Base-by-base conservation (phyloP, 345 rosid genomes). In the Nephelium lappaceum region DNA sequence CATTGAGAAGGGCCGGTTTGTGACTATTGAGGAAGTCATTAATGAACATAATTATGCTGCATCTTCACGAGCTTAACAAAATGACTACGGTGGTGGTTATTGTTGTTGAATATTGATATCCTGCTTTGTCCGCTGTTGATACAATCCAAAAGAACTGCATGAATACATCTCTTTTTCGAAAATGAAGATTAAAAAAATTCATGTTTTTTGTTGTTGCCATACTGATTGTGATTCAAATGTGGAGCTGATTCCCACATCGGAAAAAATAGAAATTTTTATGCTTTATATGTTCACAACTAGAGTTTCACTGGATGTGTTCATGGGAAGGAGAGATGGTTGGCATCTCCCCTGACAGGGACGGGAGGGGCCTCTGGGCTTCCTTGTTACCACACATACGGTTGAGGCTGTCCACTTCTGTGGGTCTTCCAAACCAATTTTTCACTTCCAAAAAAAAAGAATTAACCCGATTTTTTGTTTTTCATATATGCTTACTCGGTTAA, bases 261-360 rank as follows among this genome's bases (percentile, higher is more conserved):
- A 31, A 2, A 31, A 31, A 31, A 3, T 41, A 41, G 43, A 41
- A 41, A 5, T 41, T 41, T 41, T 5, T 5, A 5, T 41, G 43
- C 0, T 41, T 41, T 41, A 41, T 41, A 41, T 41, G 7, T 31
- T 31, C 36, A 2, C 36, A 31, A 31, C 36, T 2, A 31, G 36
- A 31, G 36, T 27, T n/a, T n/a, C 2, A 53, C 8, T 5, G 6
- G 3, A 1, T 0, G 90, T 84, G 84, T 88, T 83, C 81, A 79
- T 80, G 68, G 68, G 74, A 85, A 85, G 91, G 93, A 89, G 88
- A 86, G 90, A 88, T 85, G 93, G 90, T 88, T 88, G 91, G 95
- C 92, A 88, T 89, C 91, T 89, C 93, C 91, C 88, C 91, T 84
- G 87, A 84, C 89, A 88, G 83, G 89, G 89, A 80, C 78, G 91